Evolutionary conservation across 2,329 filamentous ascomycete genomes (phyloP).

Genomic region (Aspergillus sp.): DNA sequence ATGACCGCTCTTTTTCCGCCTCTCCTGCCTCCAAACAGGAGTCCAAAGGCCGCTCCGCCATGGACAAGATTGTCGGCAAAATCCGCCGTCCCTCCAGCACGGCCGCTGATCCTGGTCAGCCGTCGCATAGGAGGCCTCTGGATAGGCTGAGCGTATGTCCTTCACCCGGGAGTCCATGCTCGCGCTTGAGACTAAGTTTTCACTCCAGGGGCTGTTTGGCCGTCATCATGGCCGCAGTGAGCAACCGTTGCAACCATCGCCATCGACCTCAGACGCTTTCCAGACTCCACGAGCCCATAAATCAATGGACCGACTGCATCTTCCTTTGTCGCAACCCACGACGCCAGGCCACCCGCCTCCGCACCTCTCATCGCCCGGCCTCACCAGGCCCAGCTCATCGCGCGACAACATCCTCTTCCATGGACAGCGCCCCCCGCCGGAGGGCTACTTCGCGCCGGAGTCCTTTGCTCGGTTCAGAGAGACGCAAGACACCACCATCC

Average conservation of each 20-base stretch:
- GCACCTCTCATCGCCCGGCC: not conserved
- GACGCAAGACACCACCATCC: constrained; percentile 1
- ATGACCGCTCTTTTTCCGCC: constrained; percentile 1
- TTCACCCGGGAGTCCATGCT: not conserved
- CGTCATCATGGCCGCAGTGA: constrained; percentile 7
- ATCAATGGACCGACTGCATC: constrained; percentile 8
- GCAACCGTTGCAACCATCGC: not conserved
- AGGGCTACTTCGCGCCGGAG: constrained; percentile 22
- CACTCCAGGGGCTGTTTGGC: constrained; percentile 17
- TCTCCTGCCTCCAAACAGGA: constrained; percentile 3
- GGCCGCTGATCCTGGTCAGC: constrained; percentile 13
- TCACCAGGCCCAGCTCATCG: constrained; percentile 3
- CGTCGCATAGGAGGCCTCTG: constrained; percentile 14
- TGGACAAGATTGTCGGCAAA: constrained; percentile 26
- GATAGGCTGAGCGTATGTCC: constrained; percentile 17
- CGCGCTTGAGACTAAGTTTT: not conserved
- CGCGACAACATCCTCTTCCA: constrained; percentile 9
- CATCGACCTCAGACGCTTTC: not conserved
- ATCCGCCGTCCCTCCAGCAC: constrained; percentile 27
- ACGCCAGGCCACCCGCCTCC: not conserved
- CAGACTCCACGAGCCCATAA: not conserved
- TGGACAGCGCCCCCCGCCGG: constrained; percentile 11
- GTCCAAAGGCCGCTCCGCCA: constrained; percentile 13
- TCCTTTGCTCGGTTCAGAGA: constrained; percentile 10
- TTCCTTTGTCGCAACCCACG: constrained; percentile 6